A percentile compares a stretch with the other conserved stretches of the same genome.
Evolutionary conservation across 1,284 basidiomycete genomes (phyloP).

Genomic region (Clitocybe nebularis): DNA sequence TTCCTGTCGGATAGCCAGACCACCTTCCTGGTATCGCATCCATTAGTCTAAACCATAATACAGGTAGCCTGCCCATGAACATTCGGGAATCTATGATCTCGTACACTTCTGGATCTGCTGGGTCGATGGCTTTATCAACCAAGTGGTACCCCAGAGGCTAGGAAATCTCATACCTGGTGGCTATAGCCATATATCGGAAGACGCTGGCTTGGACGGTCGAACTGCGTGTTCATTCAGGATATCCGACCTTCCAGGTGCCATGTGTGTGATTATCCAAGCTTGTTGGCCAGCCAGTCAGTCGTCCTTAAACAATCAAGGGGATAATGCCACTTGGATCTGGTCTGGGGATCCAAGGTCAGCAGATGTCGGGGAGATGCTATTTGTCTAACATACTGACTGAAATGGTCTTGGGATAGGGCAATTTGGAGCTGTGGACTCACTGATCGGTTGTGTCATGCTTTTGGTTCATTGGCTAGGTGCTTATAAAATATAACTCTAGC

Average conservation of each 20-base stretch:
- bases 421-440: constrained; percentile 30
- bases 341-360: constrained; percentile 14
- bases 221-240: constrained; percentile 41
- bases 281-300: constrained; percentile 49
- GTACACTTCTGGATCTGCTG: constrained; percentile 49
- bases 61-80: no score
- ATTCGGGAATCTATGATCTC: constrained; percentile 47
- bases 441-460: no score
- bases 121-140: constrained; percentile 32
- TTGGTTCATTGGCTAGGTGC: no score
- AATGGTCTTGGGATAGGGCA: constrained; percentile 36
- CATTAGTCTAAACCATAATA: no score
- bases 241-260: constrained; percentile 46
- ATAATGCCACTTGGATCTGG: constrained; percentile 37
- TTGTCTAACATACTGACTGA: constrained; percentile 43
- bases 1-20: no score
- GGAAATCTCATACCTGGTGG: constrained; percentile 27
- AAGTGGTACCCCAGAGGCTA: no score
- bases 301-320: constrained; percentile 38
- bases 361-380: no score
- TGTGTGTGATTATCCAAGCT: constrained; percentile 52
- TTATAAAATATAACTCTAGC: no score
- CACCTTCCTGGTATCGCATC: no score
- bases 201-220: neutral
- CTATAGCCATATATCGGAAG: constrained; percentile 29